Base-by-base conservation (phyloP, 1,284 basidiomycete genomes). In the Vanrija sp. region DNA sequence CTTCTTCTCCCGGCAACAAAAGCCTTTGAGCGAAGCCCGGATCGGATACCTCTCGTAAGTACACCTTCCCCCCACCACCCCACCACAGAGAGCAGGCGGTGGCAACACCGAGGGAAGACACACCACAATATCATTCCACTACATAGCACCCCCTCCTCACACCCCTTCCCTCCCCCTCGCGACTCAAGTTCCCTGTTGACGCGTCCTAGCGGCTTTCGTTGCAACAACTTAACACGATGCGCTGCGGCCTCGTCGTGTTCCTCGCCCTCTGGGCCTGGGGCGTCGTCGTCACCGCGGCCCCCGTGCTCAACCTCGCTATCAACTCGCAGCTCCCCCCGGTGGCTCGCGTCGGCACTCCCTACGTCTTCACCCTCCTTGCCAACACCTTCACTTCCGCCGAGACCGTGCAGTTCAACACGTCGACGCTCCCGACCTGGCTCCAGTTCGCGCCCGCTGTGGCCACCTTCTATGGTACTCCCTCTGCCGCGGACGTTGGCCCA, bases 391-490 rank as follows among this genome's bases (percentile, higher is more conserved):
- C 57, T 16, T 56, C 62, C 4, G 71, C 56, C 57, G 69, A n/a
- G n/a, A 62, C 72, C 4, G 66, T 76, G 47, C 68, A 75, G 15
- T 72, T 70, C 22, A 71, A 75, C 5, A 72, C 75, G 6, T 70
- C 72, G 0, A 58, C 65, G 6, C 66, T 82, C 10, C 81, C 81
- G 0, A 25, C 62, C 10, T 83, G 81, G 81, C 68, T 82, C 37
- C 60, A 60, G 15, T 76, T 71, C 58, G 61, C 69, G 18, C 43
- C 66, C 14, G 56, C 60, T 3, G 51, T 65, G 31, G 25, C 51
- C 16, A 60, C 72, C 0, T 74, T 76, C 49, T 59, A 60, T 48
- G 68, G 70, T 0, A 75, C 69, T 1, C 72, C 75, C 6, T 45
- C 60, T 2, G 47, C 54, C 3, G 43, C 61, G 0, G 71, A 77